These are phyloP conservation scores for Pleurotus citrinopileatus DNA, from an alignment of 768 basidiomycete genomes.

Conservation along the genomic window DNA sequence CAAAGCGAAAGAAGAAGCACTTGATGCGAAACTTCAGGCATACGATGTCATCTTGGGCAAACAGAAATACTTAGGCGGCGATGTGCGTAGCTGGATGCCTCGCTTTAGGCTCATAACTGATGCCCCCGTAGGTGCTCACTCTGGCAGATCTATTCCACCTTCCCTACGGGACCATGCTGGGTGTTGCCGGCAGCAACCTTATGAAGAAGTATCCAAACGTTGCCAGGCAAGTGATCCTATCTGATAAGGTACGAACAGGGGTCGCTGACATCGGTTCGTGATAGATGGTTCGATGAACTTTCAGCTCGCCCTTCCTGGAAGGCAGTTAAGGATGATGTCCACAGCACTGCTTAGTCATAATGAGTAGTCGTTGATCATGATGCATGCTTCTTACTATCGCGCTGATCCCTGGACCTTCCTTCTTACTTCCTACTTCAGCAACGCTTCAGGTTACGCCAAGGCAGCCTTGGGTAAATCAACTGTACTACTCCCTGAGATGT, in stretches of 20 bases:
- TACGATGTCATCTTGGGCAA: constrained; percentile 58
- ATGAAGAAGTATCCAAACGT: constrained; percentile 41
- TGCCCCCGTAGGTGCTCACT: constrained; percentile 32
- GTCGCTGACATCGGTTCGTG: background rate
- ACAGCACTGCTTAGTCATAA: too few relatives aligned
- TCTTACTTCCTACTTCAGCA: too few relatives aligned
- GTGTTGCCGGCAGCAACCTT: constrained; percentile 20
- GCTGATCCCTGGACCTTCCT: too few relatives aligned
- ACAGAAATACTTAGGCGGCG: constrained; percentile 54
- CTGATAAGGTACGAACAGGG: too few relatives aligned
- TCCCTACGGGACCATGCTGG: constrained; percentile 31
- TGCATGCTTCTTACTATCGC: too few relatives aligned
- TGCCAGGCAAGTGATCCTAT: constrained; percentile 27
- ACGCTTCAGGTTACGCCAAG: too few relatives aligned
- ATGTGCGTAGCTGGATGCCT: constrained; percentile 29
- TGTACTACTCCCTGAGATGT: too few relatives aligned
- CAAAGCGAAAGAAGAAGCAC: constrained; percentile 19
- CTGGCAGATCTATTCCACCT: constrained; percentile 60
- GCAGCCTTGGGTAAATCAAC: too few relatives aligned
- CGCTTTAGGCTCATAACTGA: background rate
- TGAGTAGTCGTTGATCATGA: too few relatives aligned
- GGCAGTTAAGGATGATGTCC: constrained; percentile 38
- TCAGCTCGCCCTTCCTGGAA: constrained; percentile 44
- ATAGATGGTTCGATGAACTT: constrained; percentile 30
- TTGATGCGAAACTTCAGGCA: constrained; percentile 43